Percentiles rank a stretch among this genome's conserved stretches.
phyloP scores from a whole-genome alignment of 441 rosid species.

The Rhodomyrtus psidioides region DNA sequence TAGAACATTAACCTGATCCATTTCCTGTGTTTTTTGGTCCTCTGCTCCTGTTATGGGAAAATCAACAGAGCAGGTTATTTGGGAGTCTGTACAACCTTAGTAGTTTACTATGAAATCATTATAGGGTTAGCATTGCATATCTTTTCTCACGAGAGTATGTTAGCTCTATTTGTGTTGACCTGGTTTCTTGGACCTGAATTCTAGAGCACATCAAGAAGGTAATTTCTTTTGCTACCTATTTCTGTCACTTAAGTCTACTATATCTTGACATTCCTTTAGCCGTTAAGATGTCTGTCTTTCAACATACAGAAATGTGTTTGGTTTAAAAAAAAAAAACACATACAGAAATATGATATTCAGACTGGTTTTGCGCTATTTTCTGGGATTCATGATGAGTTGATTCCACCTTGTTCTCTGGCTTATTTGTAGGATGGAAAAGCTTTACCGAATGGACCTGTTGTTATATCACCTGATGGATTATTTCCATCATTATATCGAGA shows the following conservation, averaged over 20 bases:
- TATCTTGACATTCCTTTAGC: not conserved
- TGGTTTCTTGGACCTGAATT: not conserved
- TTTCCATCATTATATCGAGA: slow-evolving; percentile 85
- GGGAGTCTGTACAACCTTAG: not conserved
- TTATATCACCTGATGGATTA: slow-evolving; percentile 83
- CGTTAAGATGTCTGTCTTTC: not conserved
- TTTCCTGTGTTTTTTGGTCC: not conserved
- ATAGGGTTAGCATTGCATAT: not conserved
- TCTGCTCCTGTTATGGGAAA: not conserved
- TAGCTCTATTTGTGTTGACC: not conserved
- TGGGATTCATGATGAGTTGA: not conserved
- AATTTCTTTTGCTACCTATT: not conserved
- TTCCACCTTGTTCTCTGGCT: not conserved
- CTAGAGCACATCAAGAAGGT: not conserved
- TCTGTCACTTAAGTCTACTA: not conserved
- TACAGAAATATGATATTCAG: not conserved
- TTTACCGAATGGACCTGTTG: slow-evolving; percentile 78
- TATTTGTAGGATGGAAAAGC: slow-evolving; percentile 74
- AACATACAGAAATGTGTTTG: not conserved
- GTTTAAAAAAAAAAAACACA: not conserved
- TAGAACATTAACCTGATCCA: not conserved
- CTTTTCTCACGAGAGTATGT: not conserved
- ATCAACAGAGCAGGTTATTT: not conserved
- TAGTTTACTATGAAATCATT: not conserved
- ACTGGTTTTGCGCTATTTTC: not conserved